A percentile compares a stretch with the other conserved stretches of the same genome.
These are phyloP conservation scores for Usnea hakonensis DNA, from an alignment of 495 filamentous ascomycete species.

Conservation along the genomic window DNA sequence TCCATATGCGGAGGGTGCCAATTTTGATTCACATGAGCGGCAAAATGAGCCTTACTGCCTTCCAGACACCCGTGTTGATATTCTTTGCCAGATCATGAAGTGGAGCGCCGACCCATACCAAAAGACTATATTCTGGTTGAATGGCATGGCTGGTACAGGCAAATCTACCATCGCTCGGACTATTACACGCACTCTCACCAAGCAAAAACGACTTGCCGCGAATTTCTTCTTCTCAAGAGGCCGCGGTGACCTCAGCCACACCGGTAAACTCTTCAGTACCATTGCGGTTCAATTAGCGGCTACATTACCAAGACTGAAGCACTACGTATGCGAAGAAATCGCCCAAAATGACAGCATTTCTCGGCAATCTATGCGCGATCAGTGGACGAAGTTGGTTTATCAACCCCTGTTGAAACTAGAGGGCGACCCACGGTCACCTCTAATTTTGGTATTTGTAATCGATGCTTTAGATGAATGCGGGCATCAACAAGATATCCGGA, in stretches of 20 bases:
- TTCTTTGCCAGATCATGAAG: constrained; percentile 29
- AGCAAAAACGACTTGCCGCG: constrained; percentile 24
- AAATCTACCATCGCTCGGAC: constrained; percentile 38
- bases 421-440: neutral
- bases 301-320: constrained; percentile 23
- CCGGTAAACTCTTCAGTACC: constrained; percentile 39
- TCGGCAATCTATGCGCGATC: constrained; percentile 11
- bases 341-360: constrained; percentile 17
- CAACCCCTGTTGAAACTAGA: constrained; percentile 10
- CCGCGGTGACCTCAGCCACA: constrained; percentile 37
- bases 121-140: constrained; percentile 37
- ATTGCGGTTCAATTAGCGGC: constrained; percentile 38
- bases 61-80: constrained; percentile 29
- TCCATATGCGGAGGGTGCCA: constrained; percentile 13
- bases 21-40: constrained; percentile 24
- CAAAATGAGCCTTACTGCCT: constrained; percentile 28
- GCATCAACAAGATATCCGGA: constrained; percentile 17
- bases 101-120: constrained; percentile 42
- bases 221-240: constrained; percentile 50
- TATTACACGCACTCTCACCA: constrained; percentile 22
- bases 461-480: constrained; percentile 26
- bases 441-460: constrained; percentile 18
- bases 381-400: constrained; percentile 15
- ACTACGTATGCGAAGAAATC: constrained; percentile 32
- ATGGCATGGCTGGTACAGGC: constrained; percentile 36